These are phyloP conservation scores for Vigna unguiculata DNA, from an alignment of 306 rosid genomes.

Conservation along the genomic window DNA sequence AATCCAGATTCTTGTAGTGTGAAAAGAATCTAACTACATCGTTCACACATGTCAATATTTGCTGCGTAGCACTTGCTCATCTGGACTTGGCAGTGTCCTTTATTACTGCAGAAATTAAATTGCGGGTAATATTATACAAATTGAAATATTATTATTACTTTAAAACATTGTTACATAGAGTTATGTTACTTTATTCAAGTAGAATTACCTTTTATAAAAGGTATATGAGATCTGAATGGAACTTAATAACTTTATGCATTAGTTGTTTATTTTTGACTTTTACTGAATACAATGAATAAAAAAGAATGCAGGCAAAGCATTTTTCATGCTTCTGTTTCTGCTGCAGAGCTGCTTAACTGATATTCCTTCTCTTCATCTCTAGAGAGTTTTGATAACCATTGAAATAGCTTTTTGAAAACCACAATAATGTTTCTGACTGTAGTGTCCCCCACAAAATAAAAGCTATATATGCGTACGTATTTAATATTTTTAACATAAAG, in stretches of 20 bases:
- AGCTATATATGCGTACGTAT: background rate
- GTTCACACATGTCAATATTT: conserved; percentile 38
- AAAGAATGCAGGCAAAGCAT: conserved; percentile 31
- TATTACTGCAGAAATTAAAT: background rate
- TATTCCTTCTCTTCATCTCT: conserved; percentile 19
- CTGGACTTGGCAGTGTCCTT: background rate
- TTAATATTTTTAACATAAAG: conserved; percentile 2
- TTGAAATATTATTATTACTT: background rate
- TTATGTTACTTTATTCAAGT: no score
- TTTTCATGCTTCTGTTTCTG: background rate
- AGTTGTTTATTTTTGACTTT: conserved; percentile 26
- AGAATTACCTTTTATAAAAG: background rate
- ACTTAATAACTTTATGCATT: background rate
- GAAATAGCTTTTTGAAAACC: conserved; percentile 32
- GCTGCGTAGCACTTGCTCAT: conserved; percentile 25
- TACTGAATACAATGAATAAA: background rate
- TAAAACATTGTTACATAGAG: no score
- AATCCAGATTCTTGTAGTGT: background rate
- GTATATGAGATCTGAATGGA: background rate
- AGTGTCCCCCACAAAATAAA: conserved; percentile 37
- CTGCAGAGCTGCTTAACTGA: background rate
- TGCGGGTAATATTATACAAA: background rate
- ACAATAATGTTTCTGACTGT: conserved; percentile 42
- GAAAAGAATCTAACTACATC: background rate
- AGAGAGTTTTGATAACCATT: conserved; percentile 19